phyloP scores from a whole-genome alignment of 768 basidiomycete species.

The Boletus sp. region DNA sequence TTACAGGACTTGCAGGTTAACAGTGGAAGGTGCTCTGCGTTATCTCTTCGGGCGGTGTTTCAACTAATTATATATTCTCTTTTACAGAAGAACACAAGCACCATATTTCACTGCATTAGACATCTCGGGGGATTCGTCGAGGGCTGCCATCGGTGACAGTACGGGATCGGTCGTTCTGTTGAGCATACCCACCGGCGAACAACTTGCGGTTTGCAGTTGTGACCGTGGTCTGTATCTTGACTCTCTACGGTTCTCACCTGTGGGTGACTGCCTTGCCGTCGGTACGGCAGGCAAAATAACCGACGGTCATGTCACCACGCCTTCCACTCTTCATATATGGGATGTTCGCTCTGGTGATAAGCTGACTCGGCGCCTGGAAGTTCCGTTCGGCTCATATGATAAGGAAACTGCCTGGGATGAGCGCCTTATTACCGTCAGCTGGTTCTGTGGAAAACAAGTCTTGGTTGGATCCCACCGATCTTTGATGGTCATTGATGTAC shows the following conservation, averaged over 20 bases:
- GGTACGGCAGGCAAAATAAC: background rate
- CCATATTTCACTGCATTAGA: background rate
- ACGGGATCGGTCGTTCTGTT: background rate
- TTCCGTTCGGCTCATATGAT: background rate
- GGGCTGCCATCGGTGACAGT: background rate
- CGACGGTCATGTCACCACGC: background rate
- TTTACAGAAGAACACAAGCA: background rate
- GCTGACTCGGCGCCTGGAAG: background rate
- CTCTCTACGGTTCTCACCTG: background rate
- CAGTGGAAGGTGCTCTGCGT: background rate
- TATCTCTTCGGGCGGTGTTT: no score
- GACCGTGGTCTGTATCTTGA: background rate
- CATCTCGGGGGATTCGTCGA: background rate
- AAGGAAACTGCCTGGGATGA: background rate
- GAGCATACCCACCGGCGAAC: background rate
- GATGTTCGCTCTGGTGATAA: background rate
- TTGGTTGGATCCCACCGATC: slow-evolving; percentile 1
- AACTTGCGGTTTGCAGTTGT: background rate
- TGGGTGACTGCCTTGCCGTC: background rate
- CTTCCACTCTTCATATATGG: slow-evolving; percentile 1
- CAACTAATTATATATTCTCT: background rate
- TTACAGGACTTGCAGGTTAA: background rate
- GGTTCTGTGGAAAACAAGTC: background rate
- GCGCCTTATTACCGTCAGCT: background rate
- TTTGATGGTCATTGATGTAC: background rate